Conservation (phyloP, 768 basidiomycete genomes). For the Gyrodon lividus region DNA sequence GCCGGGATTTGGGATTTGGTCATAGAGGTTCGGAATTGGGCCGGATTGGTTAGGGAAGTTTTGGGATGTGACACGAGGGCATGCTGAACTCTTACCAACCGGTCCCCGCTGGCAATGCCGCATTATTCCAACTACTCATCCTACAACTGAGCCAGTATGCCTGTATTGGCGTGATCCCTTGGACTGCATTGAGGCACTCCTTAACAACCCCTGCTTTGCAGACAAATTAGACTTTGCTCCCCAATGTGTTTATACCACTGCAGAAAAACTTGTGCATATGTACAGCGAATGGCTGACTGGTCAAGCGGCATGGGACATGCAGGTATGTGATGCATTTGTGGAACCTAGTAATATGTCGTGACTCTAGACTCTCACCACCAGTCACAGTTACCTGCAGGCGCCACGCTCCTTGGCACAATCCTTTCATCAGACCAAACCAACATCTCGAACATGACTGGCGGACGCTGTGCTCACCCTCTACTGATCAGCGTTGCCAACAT, state of each 20-base stretch:
- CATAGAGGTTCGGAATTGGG: too few relatives aligned
- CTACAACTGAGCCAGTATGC: conserved; percentile 22
- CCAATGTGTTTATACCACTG: conserved; percentile 9
- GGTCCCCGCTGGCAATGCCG: conserved; percentile 28
- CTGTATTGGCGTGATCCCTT: conserved; percentile 32
- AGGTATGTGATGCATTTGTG: conserved; percentile 14
- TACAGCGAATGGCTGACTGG: conserved; percentile 26
- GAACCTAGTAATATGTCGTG: background rate
- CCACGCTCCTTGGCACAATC: conserved; percentile 2
- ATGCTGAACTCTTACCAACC: conserved; percentile 29
- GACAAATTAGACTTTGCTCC: conserved; percentile 21
- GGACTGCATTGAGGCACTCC: conserved; percentile 27
- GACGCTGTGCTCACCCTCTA: conserved; percentile 10
- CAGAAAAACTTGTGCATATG: conserved; percentile 9
- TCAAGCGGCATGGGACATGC: conserved; percentile 23
- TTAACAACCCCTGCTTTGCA: conserved; percentile 26
- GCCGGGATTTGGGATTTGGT: too few relatives aligned
- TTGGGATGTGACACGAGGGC: too few relatives aligned
- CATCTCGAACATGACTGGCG: conserved; percentile 16
- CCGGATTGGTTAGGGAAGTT: too few relatives aligned
- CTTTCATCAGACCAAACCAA: conserved; percentile 8
- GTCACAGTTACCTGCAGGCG: conserved; percentile 6
- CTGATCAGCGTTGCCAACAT: conserved; percentile 15
- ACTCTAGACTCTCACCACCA: background rate
- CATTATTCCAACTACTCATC: conserved; percentile 9